A percentile compares a stretch with the other conserved stretches of the same genome.
Conservation (phyloP, 345 rosid genomes). For the Hibiscus mutabilis region DNA sequence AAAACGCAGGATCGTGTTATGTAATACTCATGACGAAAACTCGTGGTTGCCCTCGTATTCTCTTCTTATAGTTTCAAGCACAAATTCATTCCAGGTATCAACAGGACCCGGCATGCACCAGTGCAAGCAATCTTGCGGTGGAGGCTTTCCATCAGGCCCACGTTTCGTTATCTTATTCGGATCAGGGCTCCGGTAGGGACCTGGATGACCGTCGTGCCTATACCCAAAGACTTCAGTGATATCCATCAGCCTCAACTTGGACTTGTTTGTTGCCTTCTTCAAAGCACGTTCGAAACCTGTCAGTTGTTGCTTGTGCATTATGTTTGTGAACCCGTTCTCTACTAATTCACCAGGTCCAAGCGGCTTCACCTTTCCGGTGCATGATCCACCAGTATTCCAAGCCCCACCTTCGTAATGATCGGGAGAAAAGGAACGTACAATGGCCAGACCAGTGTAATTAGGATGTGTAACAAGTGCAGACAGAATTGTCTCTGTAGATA, state of each 20-base stretch:
- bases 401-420: conserved; percentile 99
- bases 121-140: conserved; percentile 95
- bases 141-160: conserved; percentile 80
- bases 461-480: conserved; percentile 62
- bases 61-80: conserved; percentile 69
- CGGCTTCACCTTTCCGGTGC: conserved; percentile 84
- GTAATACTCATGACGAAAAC: conserved; percentile 15
- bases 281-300: conserved; percentile 47
- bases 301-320: conserved; percentile 82
- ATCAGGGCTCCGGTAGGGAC: conserved; percentile 80
- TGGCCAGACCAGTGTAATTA: conserved; percentile 73
- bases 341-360: conserved; percentile 53
- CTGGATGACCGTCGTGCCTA: conserved; percentile 97
- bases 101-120: conserved; percentile 99
- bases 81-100: conserved; percentile 92
- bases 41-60: conserved; percentile 40
- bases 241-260: conserved; percentile 77
- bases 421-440: conserved; percentile 80
- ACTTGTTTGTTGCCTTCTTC: conserved; percentile 34
- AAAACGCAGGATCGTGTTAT: not conserved
- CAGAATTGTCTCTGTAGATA: conserved; percentile 76
- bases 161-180: conserved; percentile 82
- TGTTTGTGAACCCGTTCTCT: conserved; percentile 66
- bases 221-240: conserved; percentile 74
- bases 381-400: conserved; percentile 98